A percentile compares a stretch with the other conserved stretches of the same genome.
phyloP scores from a whole-genome alignment of 805 yeast species.

The Zygosaccharomyces gambellarensis region DNA sequence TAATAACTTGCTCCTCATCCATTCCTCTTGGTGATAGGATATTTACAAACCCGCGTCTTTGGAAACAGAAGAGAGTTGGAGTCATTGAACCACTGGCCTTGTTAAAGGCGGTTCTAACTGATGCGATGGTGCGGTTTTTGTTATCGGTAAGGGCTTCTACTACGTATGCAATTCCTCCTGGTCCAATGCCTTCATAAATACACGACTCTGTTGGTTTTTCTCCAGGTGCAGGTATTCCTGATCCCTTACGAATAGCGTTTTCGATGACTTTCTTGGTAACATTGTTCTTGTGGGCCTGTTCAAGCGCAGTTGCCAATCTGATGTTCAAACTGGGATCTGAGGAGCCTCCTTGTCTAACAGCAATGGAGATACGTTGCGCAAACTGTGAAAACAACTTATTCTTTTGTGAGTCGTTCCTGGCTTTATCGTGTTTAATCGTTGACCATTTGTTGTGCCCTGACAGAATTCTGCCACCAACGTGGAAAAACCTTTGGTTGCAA shows the following conservation, averaged over 20 bases:
- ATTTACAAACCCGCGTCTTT: constrained; percentile 67
- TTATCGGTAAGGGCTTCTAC: constrained; percentile 88
- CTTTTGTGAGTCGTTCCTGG: constrained; percentile 80
- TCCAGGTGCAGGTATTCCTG: constrained; percentile 49
- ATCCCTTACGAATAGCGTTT: constrained; percentile 78
- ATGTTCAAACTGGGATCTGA: constrained; percentile 55
- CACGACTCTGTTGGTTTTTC: constrained; percentile 52
- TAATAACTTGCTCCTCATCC: constrained; percentile 61
- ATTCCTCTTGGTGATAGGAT: constrained; percentile 40
- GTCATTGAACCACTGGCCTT: constrained; percentile 66
- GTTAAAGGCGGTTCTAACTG: constrained; percentile 68
- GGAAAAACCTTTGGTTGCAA: not conserved
- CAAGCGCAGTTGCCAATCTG: constrained; percentile 65
- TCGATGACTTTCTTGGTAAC: constrained; percentile 84
- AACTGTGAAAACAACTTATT: constrained; percentile 64
- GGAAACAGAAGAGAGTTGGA: constrained; percentile 75
- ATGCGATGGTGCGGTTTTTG: constrained; percentile 72
- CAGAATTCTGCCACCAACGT: not conserved
- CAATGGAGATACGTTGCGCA: constrained; percentile 68
- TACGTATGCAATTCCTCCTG: constrained; percentile 83
- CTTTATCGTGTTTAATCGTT: constrained; percentile 88
- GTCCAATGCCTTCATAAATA: constrained; percentile 84
- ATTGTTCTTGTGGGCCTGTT: constrained; percentile 66
- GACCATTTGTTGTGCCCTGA: constrained; percentile 95
- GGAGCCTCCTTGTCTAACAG: constrained; percentile 60